Conservation (phyloP, 345 rosid genomes). For the Syzygium oleosum region DNA sequence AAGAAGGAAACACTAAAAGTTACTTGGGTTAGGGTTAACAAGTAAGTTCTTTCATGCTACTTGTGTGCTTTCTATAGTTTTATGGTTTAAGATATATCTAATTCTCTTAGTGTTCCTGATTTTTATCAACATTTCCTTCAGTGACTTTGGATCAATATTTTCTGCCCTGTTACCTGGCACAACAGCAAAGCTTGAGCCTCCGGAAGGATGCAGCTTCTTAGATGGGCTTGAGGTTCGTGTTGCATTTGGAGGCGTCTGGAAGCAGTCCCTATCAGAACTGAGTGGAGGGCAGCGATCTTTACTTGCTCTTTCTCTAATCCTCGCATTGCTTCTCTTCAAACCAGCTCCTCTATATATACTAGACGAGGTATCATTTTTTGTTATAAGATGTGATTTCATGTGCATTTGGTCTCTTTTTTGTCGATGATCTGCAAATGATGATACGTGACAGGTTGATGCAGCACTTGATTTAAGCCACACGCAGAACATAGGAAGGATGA, state of each 20-base stretch:
- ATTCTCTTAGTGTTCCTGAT: neutral
- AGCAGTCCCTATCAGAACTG: conserved; percentile 85
- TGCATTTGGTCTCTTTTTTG: neutral
- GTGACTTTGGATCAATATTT: conserved; percentile 94
- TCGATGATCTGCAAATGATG: neutral
- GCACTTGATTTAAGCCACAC: conserved; percentile 97
- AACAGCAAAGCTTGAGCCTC: conserved; percentile 81
- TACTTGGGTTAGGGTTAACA: conserved; percentile 92
- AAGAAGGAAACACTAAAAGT: conserved; percentile 86
- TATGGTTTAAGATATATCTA: neutral
- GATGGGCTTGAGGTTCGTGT: conserved; percentile 97
- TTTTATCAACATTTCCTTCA: conserved; percentile 7
- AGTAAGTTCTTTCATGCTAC: conserved; percentile 24
- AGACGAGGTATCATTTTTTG: conserved; percentile 58
- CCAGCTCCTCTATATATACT: conserved; percentile 97
- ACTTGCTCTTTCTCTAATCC: conserved; percentile 86
- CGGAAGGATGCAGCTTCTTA: conserved; percentile 81
- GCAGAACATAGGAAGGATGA: conserved; percentile 91
- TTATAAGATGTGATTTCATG: neutral
- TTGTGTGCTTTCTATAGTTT: neutral
- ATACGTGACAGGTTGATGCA: conserved; percentile 54
- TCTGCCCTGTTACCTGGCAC: conserved; percentile 89
- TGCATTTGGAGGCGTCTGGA: conserved; percentile 96
- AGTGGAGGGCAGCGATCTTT: conserved; percentile 96
- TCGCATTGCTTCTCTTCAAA: conserved; percentile 93